A percentile compares a stretch with the other conserved stretches of the same genome.
These are phyloP conservation scores for Boletus eberwhitei DNA, from an alignment of 768 basidiomycete genomes.

Conservation along the genomic window DNA sequence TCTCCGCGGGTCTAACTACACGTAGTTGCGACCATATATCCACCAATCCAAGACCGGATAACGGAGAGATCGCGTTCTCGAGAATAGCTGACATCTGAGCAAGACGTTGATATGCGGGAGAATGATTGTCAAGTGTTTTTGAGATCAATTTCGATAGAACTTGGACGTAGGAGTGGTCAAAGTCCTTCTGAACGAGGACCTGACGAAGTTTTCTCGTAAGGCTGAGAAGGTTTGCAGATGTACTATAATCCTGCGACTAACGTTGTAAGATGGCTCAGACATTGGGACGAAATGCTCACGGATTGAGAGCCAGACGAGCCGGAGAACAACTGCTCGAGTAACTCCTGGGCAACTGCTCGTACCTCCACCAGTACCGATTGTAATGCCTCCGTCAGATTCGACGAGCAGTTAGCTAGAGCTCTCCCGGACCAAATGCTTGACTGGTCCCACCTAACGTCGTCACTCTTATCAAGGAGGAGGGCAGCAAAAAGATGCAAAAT, in stretches of 20 bases:
- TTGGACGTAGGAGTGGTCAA: conserved; percentile 68
- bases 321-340: conserved; percentile 22
- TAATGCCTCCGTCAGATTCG: conserved; percentile 17
- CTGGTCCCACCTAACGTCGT: conserved; percentile 7
- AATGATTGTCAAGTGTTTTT: conserved; percentile 36
- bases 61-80: conserved; percentile 48
- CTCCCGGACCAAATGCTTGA: background rate
- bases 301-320: background rate
- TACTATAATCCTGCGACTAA: conserved; percentile 31
- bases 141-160: conserved; percentile 55
- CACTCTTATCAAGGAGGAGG: conserved; percentile 36
- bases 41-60: conserved; percentile 68
- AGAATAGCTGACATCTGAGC: conserved; percentile 37
- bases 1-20: conserved; percentile 10
- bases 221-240: conserved; percentile 36
- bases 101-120: conserved; percentile 35
- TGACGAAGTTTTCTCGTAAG: conserved; percentile 43
- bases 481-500: conserved; percentile 41
- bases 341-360: conserved; percentile 10
- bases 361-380: conserved; percentile 23
- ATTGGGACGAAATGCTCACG: conserved; percentile 24
- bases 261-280: background rate
- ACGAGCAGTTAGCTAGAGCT: conserved; percentile 5
- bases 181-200: conserved; percentile 34
- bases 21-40: conserved; percentile 65